These are phyloP conservation scores for Psilocybe tampanensis DNA, from an alignment of 768 basidiomycete species.

Conservation along the genomic window DNA sequence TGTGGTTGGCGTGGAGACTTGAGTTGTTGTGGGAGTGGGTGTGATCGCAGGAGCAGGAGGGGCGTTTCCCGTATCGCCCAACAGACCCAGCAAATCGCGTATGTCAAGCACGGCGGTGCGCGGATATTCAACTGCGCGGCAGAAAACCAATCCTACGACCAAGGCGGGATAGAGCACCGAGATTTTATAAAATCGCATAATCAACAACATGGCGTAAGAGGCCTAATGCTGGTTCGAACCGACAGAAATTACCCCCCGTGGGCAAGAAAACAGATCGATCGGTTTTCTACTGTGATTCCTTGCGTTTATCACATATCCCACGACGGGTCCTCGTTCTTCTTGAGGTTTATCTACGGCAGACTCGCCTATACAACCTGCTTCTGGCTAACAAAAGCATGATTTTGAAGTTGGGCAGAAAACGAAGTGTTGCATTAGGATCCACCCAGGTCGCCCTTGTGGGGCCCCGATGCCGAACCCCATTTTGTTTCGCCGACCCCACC, in stretches of 20 bases:
- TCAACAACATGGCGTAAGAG: background rate
- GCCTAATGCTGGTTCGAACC: background rate
- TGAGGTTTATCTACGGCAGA: no score
- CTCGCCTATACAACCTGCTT: no score
- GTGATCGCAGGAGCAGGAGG: background rate
- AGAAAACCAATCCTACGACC: background rate
- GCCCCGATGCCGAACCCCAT: background rate
- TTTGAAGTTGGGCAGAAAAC: no score
- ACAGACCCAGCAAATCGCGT: background rate
- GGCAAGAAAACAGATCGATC: constrained; percentile 3
- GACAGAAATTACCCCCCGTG: background rate
- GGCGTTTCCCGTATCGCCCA: background rate
- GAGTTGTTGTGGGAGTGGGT: background rate
- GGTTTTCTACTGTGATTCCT: background rate
- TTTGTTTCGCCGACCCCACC: background rate
- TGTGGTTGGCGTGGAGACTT: background rate
- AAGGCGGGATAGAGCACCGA: background rate
- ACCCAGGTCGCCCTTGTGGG: no score
- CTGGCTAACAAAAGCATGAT: no score
- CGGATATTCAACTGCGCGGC: background rate
- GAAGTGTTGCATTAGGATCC: no score
- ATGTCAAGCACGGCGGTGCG: background rate
- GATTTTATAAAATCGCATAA: background rate
- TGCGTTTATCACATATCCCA: background rate
- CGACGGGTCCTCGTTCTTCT: background rate